Conservation (phyloP, 2,329 filamentous ascomycete species). For the Fusarium vanettenii region DNA sequence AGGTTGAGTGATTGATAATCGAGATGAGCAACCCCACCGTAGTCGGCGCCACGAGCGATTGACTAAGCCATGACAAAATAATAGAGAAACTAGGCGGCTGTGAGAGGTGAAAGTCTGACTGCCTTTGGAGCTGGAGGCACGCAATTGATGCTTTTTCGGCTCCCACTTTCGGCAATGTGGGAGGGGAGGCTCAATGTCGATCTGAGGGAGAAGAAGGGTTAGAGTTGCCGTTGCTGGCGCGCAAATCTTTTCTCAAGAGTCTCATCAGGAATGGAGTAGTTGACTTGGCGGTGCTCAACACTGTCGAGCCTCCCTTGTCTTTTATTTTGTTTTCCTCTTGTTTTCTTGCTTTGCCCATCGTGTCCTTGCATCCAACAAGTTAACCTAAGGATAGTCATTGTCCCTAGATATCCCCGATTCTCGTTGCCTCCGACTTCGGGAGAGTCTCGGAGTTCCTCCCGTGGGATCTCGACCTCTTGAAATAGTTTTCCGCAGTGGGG, state of each 20-base stretch:
- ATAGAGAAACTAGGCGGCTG: not conserved
- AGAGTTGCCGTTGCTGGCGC: not conserved
- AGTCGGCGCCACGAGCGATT: not conserved
- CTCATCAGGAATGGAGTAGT: not conserved
- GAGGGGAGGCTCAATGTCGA: not conserved
- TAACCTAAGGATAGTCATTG: not conserved
- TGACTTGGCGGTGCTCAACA: not conserved
- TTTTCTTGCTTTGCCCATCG: not conserved
- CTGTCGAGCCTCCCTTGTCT: not conserved
- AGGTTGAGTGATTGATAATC: constrained; percentile 34
- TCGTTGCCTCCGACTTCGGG: constrained; percentile 7
- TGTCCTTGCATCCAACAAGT: not conserved
- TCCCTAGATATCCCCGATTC: not conserved
- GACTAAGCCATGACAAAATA: constrained; percentile 18
- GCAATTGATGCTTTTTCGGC: constrained; percentile 15
- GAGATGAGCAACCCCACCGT: constrained; percentile 13
- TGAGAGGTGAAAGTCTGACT: not conserved
- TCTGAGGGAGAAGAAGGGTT: not conserved
- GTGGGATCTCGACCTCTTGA: not conserved
- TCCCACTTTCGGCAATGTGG: constrained; percentile 1
- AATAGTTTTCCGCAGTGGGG: constrained; percentile 1
- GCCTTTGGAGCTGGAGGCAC: not conserved
- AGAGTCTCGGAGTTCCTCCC: not conserved
- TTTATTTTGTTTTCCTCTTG: not conserved
- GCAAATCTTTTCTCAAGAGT: not conserved